Evolutionary conservation across 768 basidiomycete genomes (phyloP), one percentile per base, ranked within the genome.

Genomic region (Lepiota venenata): DNA sequence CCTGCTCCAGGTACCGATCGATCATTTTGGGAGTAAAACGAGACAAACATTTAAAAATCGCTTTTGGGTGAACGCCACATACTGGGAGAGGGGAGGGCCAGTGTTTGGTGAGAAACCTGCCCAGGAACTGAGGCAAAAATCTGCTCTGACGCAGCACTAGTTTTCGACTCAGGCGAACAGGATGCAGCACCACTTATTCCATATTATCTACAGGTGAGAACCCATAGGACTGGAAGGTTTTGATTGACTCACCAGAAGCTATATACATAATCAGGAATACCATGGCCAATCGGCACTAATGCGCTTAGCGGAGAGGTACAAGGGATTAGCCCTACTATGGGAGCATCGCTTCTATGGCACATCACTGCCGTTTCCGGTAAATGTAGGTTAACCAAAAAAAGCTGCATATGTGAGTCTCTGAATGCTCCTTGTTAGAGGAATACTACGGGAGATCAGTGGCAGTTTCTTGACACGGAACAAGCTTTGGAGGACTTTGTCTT

Each of bases 121-220:
- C 3, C 38, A 16, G n/a, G 37, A 7, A 9, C 14, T 47, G 14
- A 27, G 12, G 14, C 25, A 35, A 2, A 0, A 12, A 18, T 18
- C 32, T 12, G 10, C 20, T 15, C 27, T 56, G 35, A 42, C n/a
- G 15, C 4, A 21, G 4, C 2, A 39, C 27, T 29, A 80, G 78
- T 78, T 14, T 80, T 78, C 59, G 78, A 80, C 60, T 78, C 77
- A 2, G 78, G 78, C 20, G 78, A 80, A 62, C 76, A 78, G 50
- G 68, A 78, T 50, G 78, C 77, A 0, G 76, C 70, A 41, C 76
- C 77, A 0, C 61, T 80, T 16, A 59, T 78, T 5, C 74, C 75
- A 2, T 80, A 78, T 59, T 80, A 78, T 56, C 64, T 78, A 21
- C 52, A 76, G 60, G 75, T 69, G 43, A 16, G 44, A 18, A 37